These are phyloP conservation scores for Lonicera japonica DNA, from an alignment of 129 eudicot species.

Conservation along the genomic window DNA sequence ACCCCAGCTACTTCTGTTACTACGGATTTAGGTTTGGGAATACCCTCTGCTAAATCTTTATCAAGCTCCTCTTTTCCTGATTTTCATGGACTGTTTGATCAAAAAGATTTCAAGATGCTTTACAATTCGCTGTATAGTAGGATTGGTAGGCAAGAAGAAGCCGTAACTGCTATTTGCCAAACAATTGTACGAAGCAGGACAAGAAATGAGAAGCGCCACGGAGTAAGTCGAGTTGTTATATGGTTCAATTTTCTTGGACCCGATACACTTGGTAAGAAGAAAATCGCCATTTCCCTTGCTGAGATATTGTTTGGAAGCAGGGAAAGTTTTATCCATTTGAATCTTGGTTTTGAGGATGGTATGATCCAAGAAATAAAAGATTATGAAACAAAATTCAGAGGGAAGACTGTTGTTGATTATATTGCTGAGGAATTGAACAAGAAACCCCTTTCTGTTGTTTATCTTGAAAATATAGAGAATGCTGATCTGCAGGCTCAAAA, in stretches of 20 bases:
- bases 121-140: conserved; percentile 40
- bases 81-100: conserved; percentile 18
- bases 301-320: conserved; percentile 55
- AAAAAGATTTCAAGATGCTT: conserved; percentile 50
- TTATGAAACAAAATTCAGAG: conserved; percentile 39
- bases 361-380: conserved; percentile 14
- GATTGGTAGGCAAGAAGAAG: conserved; percentile 67
- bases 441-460: conserved; percentile 61
- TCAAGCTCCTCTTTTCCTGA: conserved; percentile 5
- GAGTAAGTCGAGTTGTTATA: conserved; percentile 42
- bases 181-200: conserved; percentile 42
- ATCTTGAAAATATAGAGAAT: conserved; percentile 57
- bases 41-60: conserved; percentile 3
- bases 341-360: conserved; percentile 41
- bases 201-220: conserved; percentile 14
- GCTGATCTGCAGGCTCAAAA: conserved; percentile 58
- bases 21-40: conserved; percentile 61
- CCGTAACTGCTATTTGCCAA: conserved; percentile 41
- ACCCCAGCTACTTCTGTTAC: conserved; percentile 58
- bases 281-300: conserved; percentile 55
- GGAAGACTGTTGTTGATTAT: conserved; percentile 60
- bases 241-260: conserved; percentile 75
- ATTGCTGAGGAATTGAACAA: conserved; percentile 63
- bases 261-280: conserved; percentile 56
- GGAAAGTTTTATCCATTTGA: conserved; percentile 49